Evolutionary conservation across 2,329 filamentous ascomycete genomes (phyloP).

Genomic region (Trichoderma breve): DNA sequence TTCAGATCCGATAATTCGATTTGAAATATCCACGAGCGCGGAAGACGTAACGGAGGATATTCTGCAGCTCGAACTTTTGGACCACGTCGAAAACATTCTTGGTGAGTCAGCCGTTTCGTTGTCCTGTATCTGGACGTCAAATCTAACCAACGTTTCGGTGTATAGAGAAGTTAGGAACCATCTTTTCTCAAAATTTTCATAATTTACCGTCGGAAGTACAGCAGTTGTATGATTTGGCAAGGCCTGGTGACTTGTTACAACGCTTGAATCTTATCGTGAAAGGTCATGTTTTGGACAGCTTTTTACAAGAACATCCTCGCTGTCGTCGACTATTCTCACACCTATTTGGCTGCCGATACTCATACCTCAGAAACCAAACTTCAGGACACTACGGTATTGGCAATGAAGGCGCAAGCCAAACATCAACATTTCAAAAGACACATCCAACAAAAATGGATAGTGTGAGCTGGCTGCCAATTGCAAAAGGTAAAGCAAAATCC

Average conservation of each 20-base stretch:
- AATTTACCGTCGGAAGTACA: not conserved
- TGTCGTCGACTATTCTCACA: constrained; percentile 20
- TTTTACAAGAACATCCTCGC: constrained; percentile 22
- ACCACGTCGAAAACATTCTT: not conserved
- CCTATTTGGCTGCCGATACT: constrained; percentile 27
- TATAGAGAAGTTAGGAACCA: not conserved
- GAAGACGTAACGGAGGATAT: not conserved
- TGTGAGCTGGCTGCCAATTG: not conserved
- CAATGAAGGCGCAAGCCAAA: not conserved
- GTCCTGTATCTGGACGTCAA: not conserved
- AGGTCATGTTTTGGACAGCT: constrained; percentile 23
- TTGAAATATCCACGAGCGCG: not conserved
- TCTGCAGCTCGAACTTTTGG: not conserved
- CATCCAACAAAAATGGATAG: not conserved
- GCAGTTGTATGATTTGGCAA: not conserved
- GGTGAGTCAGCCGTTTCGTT: not conserved
- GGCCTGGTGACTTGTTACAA: not conserved
- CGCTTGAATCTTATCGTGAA: constrained; percentile 22
- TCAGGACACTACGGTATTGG: not conserved
- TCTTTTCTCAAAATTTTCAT: not conserved
- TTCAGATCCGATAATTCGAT: not conserved
- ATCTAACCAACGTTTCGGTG: not conserved
- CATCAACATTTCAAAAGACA: not conserved
- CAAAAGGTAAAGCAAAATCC: not conserved
- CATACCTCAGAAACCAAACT: constrained; percentile 4